A percentile compares a stretch with the other conserved stretches of the same genome.
phyloP scores from a whole-genome alignment of 371 early-diverging fungal genomes.

The Batkoa obscura region DNA sequence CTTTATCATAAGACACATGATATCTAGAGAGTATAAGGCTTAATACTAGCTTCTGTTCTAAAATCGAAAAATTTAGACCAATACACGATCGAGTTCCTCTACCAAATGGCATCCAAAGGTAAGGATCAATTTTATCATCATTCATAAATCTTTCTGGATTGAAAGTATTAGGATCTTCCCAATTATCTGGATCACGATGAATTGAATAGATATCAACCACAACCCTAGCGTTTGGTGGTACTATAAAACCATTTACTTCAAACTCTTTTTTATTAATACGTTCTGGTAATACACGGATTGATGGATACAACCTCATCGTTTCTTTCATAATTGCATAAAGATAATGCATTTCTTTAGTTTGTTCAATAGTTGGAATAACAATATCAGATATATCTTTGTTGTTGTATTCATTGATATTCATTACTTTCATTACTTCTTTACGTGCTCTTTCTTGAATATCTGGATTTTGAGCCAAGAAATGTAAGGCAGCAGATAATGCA shows the following conservation, averaged over 20 bases:
- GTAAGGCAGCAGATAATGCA: background rate
- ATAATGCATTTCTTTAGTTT: background rate
- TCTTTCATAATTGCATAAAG: background rate
- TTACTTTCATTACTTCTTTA: background rate
- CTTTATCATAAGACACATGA: no score
- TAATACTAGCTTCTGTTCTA: conserved; percentile 26
- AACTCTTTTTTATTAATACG: background rate
- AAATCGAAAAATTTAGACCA: conserved; percentile 31
- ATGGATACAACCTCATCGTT: background rate
- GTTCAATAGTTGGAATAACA: background rate
- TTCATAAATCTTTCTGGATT: conserved; percentile 13
- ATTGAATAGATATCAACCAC: background rate
- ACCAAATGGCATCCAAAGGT: background rate
- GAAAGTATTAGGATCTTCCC: conserved; percentile 13
- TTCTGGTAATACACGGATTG: background rate
- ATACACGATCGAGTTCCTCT: conserved; percentile 20
- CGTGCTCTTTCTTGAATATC: conserved; percentile 2
- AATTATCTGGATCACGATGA: conserved; percentile 8
- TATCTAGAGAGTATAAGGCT: conserved; percentile 16
- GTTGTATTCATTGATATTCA: background rate
- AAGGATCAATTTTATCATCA: background rate
- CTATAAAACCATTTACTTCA: background rate
- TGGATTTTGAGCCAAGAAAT: background rate
- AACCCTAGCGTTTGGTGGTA: background rate
- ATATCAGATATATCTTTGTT: background rate